Evolutionary conservation across 2,329 filamentous ascomycete species (phyloP).

Genomic region (Arthrobotrys sphaeroides): DNA sequence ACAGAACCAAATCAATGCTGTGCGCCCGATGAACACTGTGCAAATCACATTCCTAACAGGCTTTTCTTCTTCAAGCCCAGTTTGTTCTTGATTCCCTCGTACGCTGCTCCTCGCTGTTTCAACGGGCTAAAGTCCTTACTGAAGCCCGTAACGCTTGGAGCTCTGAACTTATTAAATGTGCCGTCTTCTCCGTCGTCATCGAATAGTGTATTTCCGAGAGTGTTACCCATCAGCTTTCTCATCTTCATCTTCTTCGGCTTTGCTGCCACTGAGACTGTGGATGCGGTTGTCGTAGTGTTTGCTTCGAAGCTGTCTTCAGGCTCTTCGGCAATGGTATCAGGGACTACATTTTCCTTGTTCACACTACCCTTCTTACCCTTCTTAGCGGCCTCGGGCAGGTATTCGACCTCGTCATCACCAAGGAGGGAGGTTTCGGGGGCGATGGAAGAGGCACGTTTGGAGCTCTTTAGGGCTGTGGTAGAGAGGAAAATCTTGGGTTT

Average conservation of each 20-base stretch:
- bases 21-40: not conserved
- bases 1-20: not conserved
- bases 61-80: slow-evolving; percentile 44
- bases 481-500: slow-evolving; percentile 64
- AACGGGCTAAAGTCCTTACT: slow-evolving; percentile 56
- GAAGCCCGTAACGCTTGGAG: slow-evolving; percentile 44
- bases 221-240: slow-evolving; percentile 73
- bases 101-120: slow-evolving; percentile 57
- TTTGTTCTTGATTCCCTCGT: slow-evolving; percentile 37
- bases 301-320: slow-evolving; percentile 32
- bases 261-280: slow-evolving; percentile 30
- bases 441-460: slow-evolving; percentile 60
- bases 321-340: slow-evolving; percentile 32
- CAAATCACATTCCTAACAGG: not conserved
- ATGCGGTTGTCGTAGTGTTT: slow-evolving; percentile 60
- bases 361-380: slow-evolving; percentile 47
- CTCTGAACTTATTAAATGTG: slow-evolving; percentile 47
- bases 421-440: slow-evolving; percentile 55
- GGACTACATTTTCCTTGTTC: slow-evolving; percentile 57
- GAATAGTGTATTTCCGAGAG: slow-evolving; percentile 73
- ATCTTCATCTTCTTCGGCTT: slow-evolving; percentile 68
- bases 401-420: slow-evolving; percentile 61
- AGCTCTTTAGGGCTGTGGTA: slow-evolving; percentile 65
- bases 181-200: slow-evolving; percentile 73
- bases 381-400: slow-evolving; percentile 58